phyloP scores from a whole-genome alignment of 129 eudicot genomes.

The Artemisia argyi region DNA sequence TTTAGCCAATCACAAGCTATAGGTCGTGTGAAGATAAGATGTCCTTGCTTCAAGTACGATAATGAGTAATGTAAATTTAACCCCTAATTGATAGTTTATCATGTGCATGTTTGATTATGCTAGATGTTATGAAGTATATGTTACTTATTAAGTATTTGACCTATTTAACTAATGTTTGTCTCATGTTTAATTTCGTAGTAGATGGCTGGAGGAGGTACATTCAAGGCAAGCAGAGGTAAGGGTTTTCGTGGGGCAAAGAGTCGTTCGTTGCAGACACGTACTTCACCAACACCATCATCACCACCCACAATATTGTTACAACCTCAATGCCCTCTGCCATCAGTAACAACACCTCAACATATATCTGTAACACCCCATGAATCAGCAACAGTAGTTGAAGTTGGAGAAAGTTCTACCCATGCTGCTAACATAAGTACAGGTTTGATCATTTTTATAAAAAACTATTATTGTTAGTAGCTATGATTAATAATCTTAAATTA shows the following conservation, averaged over 20 bases:
- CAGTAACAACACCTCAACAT: neutral
- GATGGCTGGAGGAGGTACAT: neutral
- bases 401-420: no score
- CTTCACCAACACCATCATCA: neutral
- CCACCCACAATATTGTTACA: neutral
- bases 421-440: neutral
- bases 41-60: no score
- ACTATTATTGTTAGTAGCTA: neutral
- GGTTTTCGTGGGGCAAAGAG: neutral
- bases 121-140: neutral
- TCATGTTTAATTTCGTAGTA: neutral
- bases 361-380: neutral
- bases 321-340: neutral
- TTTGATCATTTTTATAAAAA: no score
- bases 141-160: neutral
- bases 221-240: neutral
- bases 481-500: no score
- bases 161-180: neutral
- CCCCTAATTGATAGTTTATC: neutral
- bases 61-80: no score
- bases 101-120: neutral
- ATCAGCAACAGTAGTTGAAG: neutral
- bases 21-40: no score
- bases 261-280: neutral
- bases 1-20: no score